A percentile compares a stretch with the other conserved stretches of the same genome.
These are phyloP conservation scores for Coemansia sp. DNA, from an alignment of 192 early-diverging fungal species.

Conservation along the genomic window DNA sequence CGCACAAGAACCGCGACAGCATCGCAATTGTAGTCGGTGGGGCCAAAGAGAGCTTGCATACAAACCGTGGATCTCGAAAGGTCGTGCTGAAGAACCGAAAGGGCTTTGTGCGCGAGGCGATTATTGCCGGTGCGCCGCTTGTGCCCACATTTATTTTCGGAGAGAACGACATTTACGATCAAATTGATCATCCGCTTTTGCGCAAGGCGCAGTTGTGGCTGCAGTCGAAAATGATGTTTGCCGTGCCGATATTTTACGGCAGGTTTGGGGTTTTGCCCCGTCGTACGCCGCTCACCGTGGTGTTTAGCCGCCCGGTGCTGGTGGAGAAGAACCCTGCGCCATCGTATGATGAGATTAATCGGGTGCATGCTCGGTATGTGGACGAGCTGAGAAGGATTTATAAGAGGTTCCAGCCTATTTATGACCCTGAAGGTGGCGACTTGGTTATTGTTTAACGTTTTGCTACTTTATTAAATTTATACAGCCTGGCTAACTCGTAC, in stretches of 20 bases:
- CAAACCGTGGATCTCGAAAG: slow-evolving; percentile 63
- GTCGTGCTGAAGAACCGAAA: slow-evolving; percentile 73
- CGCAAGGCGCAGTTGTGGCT: slow-evolving; percentile 66
- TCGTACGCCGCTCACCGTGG: slow-evolving; percentile 31
- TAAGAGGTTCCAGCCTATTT: slow-evolving; percentile 40
- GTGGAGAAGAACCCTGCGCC: slow-evolving; percentile 32
- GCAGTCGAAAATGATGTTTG: slow-evolving; percentile 69
- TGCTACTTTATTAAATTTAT: not conserved
- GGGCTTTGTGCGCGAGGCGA: slow-evolving; percentile 91
- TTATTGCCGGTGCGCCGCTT: slow-evolving; percentile 74
- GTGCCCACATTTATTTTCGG: slow-evolving; percentile 92
- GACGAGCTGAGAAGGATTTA: slow-evolving; percentile 34
- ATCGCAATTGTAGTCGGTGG: slow-evolving; percentile 91
- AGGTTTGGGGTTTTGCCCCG: slow-evolving; percentile 57
- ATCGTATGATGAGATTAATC: slow-evolving; percentile 32
- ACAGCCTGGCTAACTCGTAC: not conserved
- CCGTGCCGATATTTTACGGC: slow-evolving; percentile 79
- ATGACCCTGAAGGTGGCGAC: slow-evolving; percentile 46
- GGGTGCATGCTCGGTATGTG: slow-evolving; percentile 36
- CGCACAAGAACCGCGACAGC: slow-evolving; percentile 70
- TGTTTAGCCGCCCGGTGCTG: slow-evolving; percentile 35
- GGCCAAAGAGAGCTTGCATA: slow-evolving; percentile 77
- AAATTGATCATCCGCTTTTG: slow-evolving; percentile 65
- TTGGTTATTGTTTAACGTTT: slow-evolving; percentile 26
- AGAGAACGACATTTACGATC: slow-evolving; percentile 88